Evolutionary conservation across 179 eudicot species (phyloP), one percentile per base, ranked within the genome.

Genomic region (Nepenthes alata): DNA sequence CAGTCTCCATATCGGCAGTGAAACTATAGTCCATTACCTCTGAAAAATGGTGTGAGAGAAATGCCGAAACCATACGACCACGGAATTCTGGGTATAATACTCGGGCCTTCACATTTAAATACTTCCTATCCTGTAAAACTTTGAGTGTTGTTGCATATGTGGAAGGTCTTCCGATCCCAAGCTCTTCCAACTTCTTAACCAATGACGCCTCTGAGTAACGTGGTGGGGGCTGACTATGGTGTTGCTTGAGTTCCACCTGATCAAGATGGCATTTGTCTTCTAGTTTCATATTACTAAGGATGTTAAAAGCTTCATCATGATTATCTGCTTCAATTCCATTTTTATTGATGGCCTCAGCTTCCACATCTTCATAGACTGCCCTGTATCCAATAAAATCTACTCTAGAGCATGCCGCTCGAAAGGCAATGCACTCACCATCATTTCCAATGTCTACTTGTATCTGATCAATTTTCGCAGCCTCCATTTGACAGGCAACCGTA

Each of bases 161-260:
- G 47, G 97, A 93, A 64, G 98, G 98, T 69, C 98, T 78, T 69
- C 98, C 98, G 44, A 93, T 93, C 53, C 98, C 98, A 72, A 93
- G 95, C 77, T 93, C 98, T 72, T 93, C 98, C 75, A 93, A 64
- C 74, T 82, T 86, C 63, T 85, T 86, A 47, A 93, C 86, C 76
- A 93, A 70, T 5, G 95, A 75, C 45, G 82, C 98, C 75, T 93
- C 98, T 4, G 82, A 74, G 70, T 78, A 93, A n/a, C 93, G 96
- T 47, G 90, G 78, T 47, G 95, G 95, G 70, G 89, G 88, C 68
- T 85, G 84, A 47, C 95, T 89, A 60, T 78, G 77, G 75, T 86
- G 95, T 68, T 89, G 78, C 47, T 68, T 80, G 44, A 82, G 75
- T 60, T 85, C 84, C 69, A 93, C 81, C 61, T 81, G 77, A 59